Conservation (phyloP, 2,329 filamentous ascomycete species). For the Verticillium longisporum region DNA sequence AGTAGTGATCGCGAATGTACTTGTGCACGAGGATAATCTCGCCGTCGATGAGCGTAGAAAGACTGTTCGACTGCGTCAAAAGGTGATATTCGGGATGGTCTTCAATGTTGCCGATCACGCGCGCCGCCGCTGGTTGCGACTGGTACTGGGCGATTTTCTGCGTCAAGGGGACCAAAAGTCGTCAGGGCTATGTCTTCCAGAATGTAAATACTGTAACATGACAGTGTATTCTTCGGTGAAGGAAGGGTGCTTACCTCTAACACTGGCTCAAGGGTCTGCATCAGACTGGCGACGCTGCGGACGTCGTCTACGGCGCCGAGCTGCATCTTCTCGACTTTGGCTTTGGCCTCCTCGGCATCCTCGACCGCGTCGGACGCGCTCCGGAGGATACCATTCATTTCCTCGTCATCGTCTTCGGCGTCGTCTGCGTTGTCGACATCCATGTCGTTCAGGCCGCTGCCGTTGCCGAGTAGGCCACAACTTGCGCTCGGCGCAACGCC, state of each 20-base stretch:
- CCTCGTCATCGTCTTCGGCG: slow-evolving; percentile 54
- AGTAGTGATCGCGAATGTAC: slow-evolving; percentile 94
- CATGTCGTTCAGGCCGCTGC: slow-evolving; percentile 37
- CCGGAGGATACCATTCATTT: slow-evolving; percentile 38
- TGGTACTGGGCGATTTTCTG: slow-evolving; percentile 79
- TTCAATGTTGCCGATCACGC: slow-evolving; percentile 74
- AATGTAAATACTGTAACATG: slow-evolving; percentile 54
- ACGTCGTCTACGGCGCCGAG: slow-evolving; percentile 69
- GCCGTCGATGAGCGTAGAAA: slow-evolving; percentile 88
- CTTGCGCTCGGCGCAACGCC: slow-evolving; percentile 23
- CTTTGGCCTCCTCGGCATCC: slow-evolving; percentile 64
- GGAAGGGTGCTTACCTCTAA: slow-evolving; percentile 64
- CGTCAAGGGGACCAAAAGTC: slow-evolving; percentile 35
- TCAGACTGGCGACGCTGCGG: slow-evolving; percentile 69
- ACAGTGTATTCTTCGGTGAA: slow-evolving; percentile 1
- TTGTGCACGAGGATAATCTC: slow-evolving; percentile 94
- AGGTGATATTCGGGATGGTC: slow-evolving; percentile 89
- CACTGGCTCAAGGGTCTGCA: slow-evolving; percentile 74
- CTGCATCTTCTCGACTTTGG: slow-evolving; percentile 77
- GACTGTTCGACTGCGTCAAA: slow-evolving; percentile 78
- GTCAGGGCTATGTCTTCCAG: slow-evolving; percentile 62
- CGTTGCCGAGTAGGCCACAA: slow-evolving; percentile 9
- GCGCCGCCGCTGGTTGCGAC: slow-evolving; percentile 58
- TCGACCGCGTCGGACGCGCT: slow-evolving; percentile 43
- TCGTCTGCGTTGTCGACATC: slow-evolving; percentile 54